Evolutionary conservation across 2,329 filamentous ascomycete species (phyloP).

Genomic region (Colletotrichum lini): DNA sequence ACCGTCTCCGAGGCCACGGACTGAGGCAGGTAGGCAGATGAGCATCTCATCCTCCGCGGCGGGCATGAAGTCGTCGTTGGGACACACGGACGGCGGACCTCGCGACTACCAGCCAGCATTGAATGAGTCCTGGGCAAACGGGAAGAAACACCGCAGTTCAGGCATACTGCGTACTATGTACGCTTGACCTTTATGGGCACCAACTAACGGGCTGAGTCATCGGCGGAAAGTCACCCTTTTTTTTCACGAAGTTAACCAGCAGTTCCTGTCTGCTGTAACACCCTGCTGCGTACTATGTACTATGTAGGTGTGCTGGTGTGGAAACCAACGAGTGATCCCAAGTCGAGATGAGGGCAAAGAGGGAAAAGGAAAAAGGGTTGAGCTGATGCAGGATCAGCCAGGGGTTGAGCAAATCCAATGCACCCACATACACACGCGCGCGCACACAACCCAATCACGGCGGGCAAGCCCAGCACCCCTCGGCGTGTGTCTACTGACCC

Average conservation of each 20-base stretch:
- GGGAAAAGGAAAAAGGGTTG: conserved; percentile 14
- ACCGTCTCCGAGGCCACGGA: background rate
- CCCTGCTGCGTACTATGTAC: background rate
- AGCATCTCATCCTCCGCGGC: background rate
- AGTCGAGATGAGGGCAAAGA: background rate
- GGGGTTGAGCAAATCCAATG: conserved; percentile 21
- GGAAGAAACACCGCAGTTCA: conserved; percentile 26
- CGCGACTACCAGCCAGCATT: background rate
- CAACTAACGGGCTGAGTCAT: no score
- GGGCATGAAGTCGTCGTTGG: background rate
- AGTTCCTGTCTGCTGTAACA: no score
- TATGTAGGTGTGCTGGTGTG: conserved; percentile 4
- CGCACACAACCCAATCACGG: background rate
- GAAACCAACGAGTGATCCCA: conserved; percentile 16
- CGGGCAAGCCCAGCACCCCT: background rate
- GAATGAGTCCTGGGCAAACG: conserved; percentile 14
- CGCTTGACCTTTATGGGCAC: no score
- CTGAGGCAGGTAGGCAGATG: conserved; percentile 3
- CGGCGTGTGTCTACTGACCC: conserved; percentile 1
- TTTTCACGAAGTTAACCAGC: no score
- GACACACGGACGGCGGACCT: background rate
- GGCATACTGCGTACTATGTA: background rate
- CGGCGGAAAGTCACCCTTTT: no score
- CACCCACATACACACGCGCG: background rate
- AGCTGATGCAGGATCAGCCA: conserved; percentile 28